Conservation (phyloP, 768 basidiomycete genomes). For the Favolaschia claudopus region DNA sequence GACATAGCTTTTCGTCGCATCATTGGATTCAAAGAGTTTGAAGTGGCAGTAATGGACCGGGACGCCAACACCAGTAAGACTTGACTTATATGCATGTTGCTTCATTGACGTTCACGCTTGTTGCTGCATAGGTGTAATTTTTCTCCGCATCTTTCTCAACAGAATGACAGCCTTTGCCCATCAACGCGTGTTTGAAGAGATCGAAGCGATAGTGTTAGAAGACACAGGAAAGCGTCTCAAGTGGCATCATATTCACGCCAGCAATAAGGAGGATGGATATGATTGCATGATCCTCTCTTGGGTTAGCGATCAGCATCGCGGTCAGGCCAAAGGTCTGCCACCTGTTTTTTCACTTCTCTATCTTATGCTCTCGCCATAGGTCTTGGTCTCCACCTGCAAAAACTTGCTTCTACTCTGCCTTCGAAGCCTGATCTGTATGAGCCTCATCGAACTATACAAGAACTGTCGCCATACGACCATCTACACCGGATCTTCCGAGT, state of each 20-base stretch:
- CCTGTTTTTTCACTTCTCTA: background rate
- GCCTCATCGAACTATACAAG: conserved; percentile 9
- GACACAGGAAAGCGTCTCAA: conserved; percentile 29
- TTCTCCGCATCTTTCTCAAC: conserved; percentile 28
- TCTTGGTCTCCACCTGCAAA: conserved; percentile 32
- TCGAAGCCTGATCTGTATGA: conserved; percentile 30
- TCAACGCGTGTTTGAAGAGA: conserved; percentile 23
- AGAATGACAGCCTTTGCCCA: conserved; percentile 28
- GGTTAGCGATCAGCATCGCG: conserved; percentile 30
- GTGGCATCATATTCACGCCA: conserved; percentile 34
- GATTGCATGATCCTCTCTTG: conserved; percentile 28
- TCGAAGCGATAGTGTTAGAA: conserved; percentile 28
- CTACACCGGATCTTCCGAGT: conserved; percentile 27
- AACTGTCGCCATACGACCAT: conserved; percentile 31
- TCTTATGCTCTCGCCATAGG: conserved; percentile 10
- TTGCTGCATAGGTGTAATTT: conserved; percentile 32
- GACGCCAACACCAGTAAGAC: conserved; percentile 23
- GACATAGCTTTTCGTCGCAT: conserved; percentile 35
- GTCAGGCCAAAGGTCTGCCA: conserved; percentile 26
- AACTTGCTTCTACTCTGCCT: background rate
- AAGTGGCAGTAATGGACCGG: conserved; percentile 16
- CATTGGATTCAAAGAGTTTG: conserved; percentile 27
- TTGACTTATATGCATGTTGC: background rate
- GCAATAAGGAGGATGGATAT: conserved; percentile 3
- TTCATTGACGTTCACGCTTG: background rate